Evolutionary conservation across 306 rosid species (phyloP).

Genomic region (Prinsepia uniflora): DNA sequence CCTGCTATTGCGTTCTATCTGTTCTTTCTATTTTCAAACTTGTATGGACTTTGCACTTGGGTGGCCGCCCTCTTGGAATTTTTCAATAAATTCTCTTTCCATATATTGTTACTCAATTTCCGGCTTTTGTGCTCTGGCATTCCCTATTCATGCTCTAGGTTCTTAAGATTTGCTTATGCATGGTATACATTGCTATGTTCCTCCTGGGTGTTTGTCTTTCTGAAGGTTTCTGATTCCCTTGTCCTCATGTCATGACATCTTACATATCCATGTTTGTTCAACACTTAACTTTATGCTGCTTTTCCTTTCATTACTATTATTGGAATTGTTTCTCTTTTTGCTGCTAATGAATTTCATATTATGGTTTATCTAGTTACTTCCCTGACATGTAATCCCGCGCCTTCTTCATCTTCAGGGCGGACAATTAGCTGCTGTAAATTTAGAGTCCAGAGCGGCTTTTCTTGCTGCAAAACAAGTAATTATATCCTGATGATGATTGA

Average conservation of each 20-base stretch:
- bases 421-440: conserved; percentile 66
- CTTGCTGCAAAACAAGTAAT: conserved; percentile 87
- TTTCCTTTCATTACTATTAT: background rate
- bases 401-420: conserved; percentile 70
- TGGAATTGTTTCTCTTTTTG: background rate
- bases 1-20: background rate
- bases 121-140: background rate
- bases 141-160: background rate
- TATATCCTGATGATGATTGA: background rate
- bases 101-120: background rate
- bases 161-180: background rate
- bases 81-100: background rate
- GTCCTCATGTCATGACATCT: background rate
- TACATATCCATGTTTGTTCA: background rate
- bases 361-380: background rate
- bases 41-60: background rate
- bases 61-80: background rate
- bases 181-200: background rate
- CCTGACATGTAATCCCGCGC: conserved; percentile 9
- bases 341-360: background rate
- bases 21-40: background rate
- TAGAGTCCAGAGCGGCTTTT: conserved; percentile 84
- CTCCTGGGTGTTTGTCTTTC: background rate
- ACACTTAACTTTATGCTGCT: background rate
- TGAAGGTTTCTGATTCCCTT: background rate